Base-by-base conservation (phyloP, 192 early-diverging fungal genomes). In the Diversispora epigaea region DNA sequence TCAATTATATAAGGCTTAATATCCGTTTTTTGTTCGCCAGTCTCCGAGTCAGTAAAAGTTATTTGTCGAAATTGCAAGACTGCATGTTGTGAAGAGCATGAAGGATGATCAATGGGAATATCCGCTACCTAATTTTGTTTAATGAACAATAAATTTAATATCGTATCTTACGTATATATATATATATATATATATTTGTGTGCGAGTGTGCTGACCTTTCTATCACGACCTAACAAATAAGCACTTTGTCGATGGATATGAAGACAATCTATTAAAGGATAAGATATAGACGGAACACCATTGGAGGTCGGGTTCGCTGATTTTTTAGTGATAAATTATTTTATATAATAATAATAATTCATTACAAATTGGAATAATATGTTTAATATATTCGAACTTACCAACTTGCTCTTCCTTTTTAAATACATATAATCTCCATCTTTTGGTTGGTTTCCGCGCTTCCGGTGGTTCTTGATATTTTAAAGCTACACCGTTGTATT, bases 381-480 rank as follows among this genome's bases (percentile, higher is more conserved):
- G 39, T 32, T 32, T 32, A 32, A 32, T 32, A 8, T 58, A 46
- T 25, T 15, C 12, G 8, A 14, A 64, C 79, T 73, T 82, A 89
- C 92, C 93, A 43, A 95, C 82, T 78, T 95, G 90, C 55, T 96
- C 89, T 57, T 91, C 88, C 50, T 93, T 93, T 77, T 99, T 99
- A 79, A 98, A 99, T 3, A 97, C 92, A 78, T 97, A 97, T 21
- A 99, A 80, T 63, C 96, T 86, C 89, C 91, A 97, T 68, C 83
- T 85, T 39, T 83, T 78, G 15, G 70, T 85, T 7, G 96, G 94
- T 63, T 89, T 91, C 32, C 93, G 84, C 0, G 96, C 94, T 78
- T 99, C 97, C 0, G 90, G 80, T 0, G 97, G 97, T 78, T 99
- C 97, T 64, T 87, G 90, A 79, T 96, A 96, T 79, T 98, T 97